phyloP scores from a whole-genome alignment of 805 yeast species.

The Yarrowia sp. region DNA sequence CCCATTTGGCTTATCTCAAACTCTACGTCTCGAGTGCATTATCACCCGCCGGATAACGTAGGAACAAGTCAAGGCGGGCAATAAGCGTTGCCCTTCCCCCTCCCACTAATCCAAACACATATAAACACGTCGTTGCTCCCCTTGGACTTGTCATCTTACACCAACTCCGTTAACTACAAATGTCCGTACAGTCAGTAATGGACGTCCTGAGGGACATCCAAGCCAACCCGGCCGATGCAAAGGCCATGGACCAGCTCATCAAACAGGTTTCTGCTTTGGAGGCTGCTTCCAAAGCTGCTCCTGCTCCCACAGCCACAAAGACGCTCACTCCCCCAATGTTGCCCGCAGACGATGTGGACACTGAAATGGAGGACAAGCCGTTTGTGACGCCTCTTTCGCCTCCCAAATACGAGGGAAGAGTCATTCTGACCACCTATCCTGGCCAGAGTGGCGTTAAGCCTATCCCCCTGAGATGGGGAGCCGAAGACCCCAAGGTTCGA shows the following conservation, averaged over 20 bases:
- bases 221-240: constrained; percentile 21
- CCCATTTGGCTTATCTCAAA: constrained; percentile 24
- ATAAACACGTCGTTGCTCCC: not conserved
- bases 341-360: constrained; percentile 31
- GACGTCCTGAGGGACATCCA: constrained; percentile 37
- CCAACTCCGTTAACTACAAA: not conserved
- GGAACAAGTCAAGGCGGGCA: constrained; percentile 1
- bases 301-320: constrained; percentile 1
- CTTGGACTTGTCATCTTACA: too few relatives aligned
- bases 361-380: constrained; percentile 39
- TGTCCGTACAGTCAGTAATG: constrained; percentile 36
- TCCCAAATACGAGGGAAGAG: constrained; percentile 47
- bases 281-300: constrained; percentile 3
- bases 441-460: constrained; percentile 60
- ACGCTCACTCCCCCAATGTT: constrained; percentile 22
- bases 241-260: constrained; percentile 30
- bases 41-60: constrained; percentile 38
- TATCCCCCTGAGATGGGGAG: constrained; percentile 62
- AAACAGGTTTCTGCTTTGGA: constrained; percentile 26
- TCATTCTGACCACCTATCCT: constrained; percentile 62
- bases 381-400: constrained; percentile 31
- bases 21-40: constrained; percentile 19
- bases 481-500: constrained; percentile 56
- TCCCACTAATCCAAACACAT: constrained; percentile 6
- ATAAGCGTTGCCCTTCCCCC: not conserved